Conservation (phyloP, 2,329 filamentous ascomycete genomes). For the Verticillium isaacii region DNA sequence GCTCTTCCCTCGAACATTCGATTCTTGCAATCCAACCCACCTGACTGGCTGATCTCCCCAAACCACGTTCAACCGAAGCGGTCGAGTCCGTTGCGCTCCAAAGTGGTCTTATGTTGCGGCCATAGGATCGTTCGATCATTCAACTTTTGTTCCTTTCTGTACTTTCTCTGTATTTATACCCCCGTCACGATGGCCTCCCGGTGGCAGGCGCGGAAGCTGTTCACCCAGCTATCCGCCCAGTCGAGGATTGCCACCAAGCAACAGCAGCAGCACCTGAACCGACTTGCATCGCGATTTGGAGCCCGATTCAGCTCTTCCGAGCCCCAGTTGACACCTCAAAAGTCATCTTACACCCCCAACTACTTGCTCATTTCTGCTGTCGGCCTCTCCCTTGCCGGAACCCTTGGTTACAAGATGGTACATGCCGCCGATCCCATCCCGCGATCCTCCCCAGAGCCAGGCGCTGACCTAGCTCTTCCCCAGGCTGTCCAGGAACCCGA, state of each 20-base stretch:
- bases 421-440: constrained; percentile 10
- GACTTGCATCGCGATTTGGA: neutral
- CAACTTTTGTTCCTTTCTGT: neutral
- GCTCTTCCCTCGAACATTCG: constrained; percentile 3
- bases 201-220: constrained; percentile 2
- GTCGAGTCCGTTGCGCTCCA: neutral
- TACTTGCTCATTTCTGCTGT: constrained; percentile 24
- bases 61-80: neutral
- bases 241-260: neutral
- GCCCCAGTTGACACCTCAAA: constrained; percentile 8
- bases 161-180: constrained; percentile 1
- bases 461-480: constrained; percentile 6
- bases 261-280: neutral
- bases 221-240: constrained; percentile 3
- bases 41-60: constrained; percentile 1
- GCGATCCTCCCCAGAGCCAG: constrained; percentile 7
- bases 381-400: constrained; percentile 45
- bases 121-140: neutral
- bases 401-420: constrained; percentile 58
- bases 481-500: constrained; percentile 37
- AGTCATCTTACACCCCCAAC: constrained; percentile 5
- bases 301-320: constrained; percentile 10
- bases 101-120: constrained; percentile 5
- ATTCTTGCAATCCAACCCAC: constrained; percentile 2
- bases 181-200: neutral